A percentile compares a stretch with the other conserved stretches of the same genome.
Conservation (phyloP, 2,329 filamentous ascomycete species). For the Trichoderma afroharzianum region DNA sequence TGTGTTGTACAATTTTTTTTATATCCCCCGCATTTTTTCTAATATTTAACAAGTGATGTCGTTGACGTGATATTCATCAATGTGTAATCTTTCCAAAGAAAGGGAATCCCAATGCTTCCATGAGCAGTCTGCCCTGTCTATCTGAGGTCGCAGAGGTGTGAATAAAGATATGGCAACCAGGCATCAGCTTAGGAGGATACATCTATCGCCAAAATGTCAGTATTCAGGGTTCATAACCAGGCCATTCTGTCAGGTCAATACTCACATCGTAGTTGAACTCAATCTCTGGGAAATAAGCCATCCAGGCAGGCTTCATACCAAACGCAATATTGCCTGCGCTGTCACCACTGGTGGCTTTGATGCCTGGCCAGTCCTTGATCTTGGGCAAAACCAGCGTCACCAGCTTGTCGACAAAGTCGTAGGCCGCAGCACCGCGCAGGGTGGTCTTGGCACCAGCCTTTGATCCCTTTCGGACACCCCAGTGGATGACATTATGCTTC, state of each 20-base stretch:
- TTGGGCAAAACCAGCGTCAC: constrained; percentile 87
- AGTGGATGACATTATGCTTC: constrained; percentile 68
- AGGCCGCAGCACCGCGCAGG: constrained; percentile 74
- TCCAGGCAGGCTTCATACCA: constrained; percentile 70
- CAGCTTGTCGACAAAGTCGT: constrained; percentile 86
- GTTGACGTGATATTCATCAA: constrained; percentile 22
- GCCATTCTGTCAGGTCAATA: constrained; percentile 22
- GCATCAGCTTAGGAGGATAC: constrained; percentile 68
- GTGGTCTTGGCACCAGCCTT: constrained; percentile 73
- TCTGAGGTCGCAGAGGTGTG: constrained; percentile 84
- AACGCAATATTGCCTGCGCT: constrained; percentile 82
- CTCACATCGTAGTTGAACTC: constrained; percentile 92
- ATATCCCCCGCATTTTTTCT: constrained; percentile 22
- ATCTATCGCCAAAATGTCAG: constrained; percentile 38
- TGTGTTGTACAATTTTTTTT: constrained; percentile 33
- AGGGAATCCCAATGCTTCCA: constrained; percentile 50
- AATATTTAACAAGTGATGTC: neutral
- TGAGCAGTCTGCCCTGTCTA: constrained; percentile 74
- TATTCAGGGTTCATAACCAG: neutral
- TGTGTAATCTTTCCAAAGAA: constrained; percentile 71
- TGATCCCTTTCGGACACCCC: constrained; percentile 68
- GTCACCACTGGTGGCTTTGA: constrained; percentile 67
- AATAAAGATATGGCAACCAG: constrained; percentile 77
- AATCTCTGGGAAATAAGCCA: constrained; percentile 87
- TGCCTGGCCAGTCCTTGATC: constrained; percentile 92